Conservation (phyloP, 129 eudicot genomes). For the Chrysanthemum lavandulifolium region DNA sequence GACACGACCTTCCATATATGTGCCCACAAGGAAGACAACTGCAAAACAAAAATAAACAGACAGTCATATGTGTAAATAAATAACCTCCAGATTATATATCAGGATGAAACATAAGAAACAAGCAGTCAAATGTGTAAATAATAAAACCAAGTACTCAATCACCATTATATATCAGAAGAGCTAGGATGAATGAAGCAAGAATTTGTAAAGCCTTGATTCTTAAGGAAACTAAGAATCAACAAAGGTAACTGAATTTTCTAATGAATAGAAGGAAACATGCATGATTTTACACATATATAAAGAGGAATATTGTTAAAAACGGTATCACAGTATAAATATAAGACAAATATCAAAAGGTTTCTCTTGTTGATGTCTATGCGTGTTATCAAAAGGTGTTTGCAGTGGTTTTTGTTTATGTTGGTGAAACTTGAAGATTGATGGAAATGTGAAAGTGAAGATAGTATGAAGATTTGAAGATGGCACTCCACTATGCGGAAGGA, state of each 20-base stretch:
- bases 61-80: not conserved
- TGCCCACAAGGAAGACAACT: conserved; percentile 3
- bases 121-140: too few relatives aligned
- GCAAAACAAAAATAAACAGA: not conserved
- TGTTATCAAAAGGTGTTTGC: not conserved
- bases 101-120: too few relatives aligned
- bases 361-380: too few relatives aligned
- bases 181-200: not conserved
- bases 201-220: not conserved
- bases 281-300: not conserved
- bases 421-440: not conserved
- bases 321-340: not conserved
- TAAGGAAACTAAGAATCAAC: not conserved
- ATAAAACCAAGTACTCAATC: too few relatives aligned
- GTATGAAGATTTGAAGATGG: too few relatives aligned
- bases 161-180: too few relatives aligned
- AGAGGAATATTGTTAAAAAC: not conserved
- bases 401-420: not conserved
- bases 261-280: not conserved
- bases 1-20: not conserved
- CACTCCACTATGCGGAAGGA: too few relatives aligned
- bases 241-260: not conserved
- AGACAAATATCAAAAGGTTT: not conserved
- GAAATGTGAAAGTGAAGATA: not conserved
- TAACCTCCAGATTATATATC: too few relatives aligned